Percentiles rank a stretch among this genome's conserved stretches.
These are phyloP conservation scores for Termitomyces titanicus DNA, from an alignment of 768 basidiomycete genomes.

Conservation along the genomic window DNA sequence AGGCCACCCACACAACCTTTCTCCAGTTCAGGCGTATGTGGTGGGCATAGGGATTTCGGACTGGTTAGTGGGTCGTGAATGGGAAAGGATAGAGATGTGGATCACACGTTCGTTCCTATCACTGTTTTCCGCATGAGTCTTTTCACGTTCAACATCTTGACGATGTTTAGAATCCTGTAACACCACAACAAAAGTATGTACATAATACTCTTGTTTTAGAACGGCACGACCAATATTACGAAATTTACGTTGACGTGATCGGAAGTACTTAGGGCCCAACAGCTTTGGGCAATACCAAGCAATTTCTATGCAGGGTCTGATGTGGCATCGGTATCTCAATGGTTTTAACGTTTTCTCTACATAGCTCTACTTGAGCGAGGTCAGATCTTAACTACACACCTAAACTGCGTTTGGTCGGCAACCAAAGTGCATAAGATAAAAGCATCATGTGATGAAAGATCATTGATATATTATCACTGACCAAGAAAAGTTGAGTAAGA, in stretches of 20 bases:
- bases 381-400: not conserved
- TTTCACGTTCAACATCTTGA: not conserved
- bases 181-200: not conserved
- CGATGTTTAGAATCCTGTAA: not conserved
- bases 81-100: not conserved
- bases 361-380: not conserved
- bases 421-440: not conserved
- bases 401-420: not conserved
- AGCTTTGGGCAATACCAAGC: not conserved
- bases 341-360: not conserved
- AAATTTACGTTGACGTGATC: not conserved
- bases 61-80: not conserved
- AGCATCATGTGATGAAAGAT: constrained; percentile 8
- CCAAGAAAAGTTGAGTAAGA: constrained; percentile 10
- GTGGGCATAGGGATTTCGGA: not conserved
- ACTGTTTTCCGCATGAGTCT: not conserved
- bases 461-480: not conserved
- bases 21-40: not conserved
- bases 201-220: not conserved
- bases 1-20: not conserved
- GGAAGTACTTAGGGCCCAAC: not conserved
- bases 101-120: constrained; percentile 8
- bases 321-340: not conserved
- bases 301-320: not conserved
- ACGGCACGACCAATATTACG: not conserved